Percentiles rank a stretch among this genome's conserved stretches.
phyloP scores from a whole-genome alignment of 2,329 filamentous ascomycete species.

The Colletotrichum chrysophilum region DNA sequence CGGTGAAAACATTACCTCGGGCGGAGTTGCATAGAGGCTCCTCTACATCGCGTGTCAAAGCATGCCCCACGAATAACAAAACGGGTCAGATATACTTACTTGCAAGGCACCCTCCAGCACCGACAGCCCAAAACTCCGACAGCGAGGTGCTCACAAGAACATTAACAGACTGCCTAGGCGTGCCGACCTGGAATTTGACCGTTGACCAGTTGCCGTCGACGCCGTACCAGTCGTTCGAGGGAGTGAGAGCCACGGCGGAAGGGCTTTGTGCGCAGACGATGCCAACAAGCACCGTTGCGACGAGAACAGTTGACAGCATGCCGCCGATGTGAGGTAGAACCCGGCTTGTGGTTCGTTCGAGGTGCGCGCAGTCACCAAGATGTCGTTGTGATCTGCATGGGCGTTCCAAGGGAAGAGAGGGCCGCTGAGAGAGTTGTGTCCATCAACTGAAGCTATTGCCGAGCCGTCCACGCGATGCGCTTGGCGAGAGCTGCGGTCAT shows the following conservation, averaged over 20 bases:
- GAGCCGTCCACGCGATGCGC: not conserved
- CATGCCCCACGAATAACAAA: not conserved
- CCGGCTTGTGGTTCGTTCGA: slow-evolving; percentile 1
- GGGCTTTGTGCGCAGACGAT: slow-evolving; percentile 12
- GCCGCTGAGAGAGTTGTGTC: not conserved
- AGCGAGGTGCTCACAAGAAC: slow-evolving; percentile 67
- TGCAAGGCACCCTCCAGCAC: slow-evolving; percentile 58
- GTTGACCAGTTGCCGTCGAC: slow-evolving; percentile 77
- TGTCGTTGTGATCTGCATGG: slow-evolving; percentile 12
- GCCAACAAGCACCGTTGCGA: slow-evolving; percentile 13
- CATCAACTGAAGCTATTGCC: slow-evolving; percentile 8
- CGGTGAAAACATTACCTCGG: slow-evolving; percentile 65
- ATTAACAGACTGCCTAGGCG: slow-evolving; percentile 38
- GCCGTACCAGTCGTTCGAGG: slow-evolving; percentile 44
- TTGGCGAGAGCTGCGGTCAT: not conserved
- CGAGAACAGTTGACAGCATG: slow-evolving; percentile 6
- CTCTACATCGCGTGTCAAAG: slow-evolving; percentile 32
- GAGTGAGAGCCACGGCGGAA: slow-evolving; percentile 19
- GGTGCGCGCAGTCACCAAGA: slow-evolving; percentile 19
- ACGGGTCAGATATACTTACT: slow-evolving; percentile 42
- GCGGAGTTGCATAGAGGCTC: slow-evolving; percentile 58
- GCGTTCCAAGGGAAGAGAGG: slow-evolving; percentile 4
- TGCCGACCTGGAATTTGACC: slow-evolving; percentile 64
- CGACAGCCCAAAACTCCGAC: slow-evolving; percentile 75
- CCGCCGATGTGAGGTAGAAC: not conserved